Percentiles rank a stretch among this genome's conserved stretches.
These are phyloP conservation scores for Kazachstania kunashirensis DNA, from an alignment of 805 yeast species.

Conservation along the genomic window DNA sequence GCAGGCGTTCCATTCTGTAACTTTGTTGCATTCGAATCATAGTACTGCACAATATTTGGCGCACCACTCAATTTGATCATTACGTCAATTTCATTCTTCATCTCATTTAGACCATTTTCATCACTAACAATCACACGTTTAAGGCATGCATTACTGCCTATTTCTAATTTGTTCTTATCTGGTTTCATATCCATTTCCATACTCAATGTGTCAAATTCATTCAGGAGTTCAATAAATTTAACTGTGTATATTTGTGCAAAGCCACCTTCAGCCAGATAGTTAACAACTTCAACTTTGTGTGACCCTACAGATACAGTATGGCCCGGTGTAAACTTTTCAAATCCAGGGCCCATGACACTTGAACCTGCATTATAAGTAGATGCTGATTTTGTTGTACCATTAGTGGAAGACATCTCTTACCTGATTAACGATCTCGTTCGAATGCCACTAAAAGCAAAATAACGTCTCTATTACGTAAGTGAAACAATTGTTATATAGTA, in stretches of 20 bases:
- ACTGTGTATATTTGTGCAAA: conserved; percentile 74
- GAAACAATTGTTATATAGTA: too few relatives aligned
- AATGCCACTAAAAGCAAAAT: too few relatives aligned
- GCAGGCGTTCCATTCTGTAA: conserved; percentile 31
- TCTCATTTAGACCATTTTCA: conserved; percentile 52
- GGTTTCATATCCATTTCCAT: conserved; percentile 6
- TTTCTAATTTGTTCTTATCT: conserved; percentile 13
- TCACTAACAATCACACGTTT: conserved; percentile 68
- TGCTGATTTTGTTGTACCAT: conserved; percentile 9
- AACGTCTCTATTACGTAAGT: too few relatives aligned
- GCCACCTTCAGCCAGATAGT: conserved; percentile 64
- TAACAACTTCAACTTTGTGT: conserved; percentile 44
- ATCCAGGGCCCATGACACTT: conserved; percentile 5
- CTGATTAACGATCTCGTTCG: too few relatives aligned
- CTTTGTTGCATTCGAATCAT: conserved; percentile 69
- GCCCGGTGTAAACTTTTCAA: conserved; percentile 31
- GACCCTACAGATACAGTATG: conserved; percentile 51
- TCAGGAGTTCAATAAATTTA: conserved; percentile 31
- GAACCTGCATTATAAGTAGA: conserved; percentile 3
- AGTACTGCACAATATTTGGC: conserved; percentile 54
- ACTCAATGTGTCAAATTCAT: conserved; percentile 13
- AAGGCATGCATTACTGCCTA: conserved; percentile 49
- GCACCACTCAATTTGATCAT: conserved; percentile 55
- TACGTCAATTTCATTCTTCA: conserved; percentile 69
- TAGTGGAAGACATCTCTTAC: conserved; percentile 15